Conservation (phyloP, 805 yeast genomes). For the Candida manassasensis region DNA sequence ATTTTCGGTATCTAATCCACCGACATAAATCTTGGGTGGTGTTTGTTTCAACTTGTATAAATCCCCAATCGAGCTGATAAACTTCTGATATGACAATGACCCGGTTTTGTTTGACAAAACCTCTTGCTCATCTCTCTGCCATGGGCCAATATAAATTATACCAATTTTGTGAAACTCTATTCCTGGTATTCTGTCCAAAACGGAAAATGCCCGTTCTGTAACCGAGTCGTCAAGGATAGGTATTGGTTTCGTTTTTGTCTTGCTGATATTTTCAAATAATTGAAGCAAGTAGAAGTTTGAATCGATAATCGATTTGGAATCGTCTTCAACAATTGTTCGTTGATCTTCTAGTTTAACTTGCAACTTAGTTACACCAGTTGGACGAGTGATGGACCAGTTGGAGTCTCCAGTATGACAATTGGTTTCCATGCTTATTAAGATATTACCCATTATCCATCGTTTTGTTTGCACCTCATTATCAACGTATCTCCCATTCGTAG, state of each 20-base stretch:
- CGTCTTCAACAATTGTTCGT: neutral
- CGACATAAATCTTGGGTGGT: constrained; percentile 49
- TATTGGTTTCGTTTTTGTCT: constrained; percentile 37
- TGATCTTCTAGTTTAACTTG: constrained; percentile 37
- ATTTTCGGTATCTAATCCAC: constrained; percentile 71
- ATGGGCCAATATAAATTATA: constrained; percentile 64
- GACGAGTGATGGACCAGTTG: constrained; percentile 50
- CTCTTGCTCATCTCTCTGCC: constrained; percentile 59
- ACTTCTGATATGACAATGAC: constrained; percentile 55
- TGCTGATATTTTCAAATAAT: constrained; percentile 40
- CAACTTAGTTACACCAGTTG: constrained; percentile 58
- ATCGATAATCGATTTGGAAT: constrained; percentile 2
- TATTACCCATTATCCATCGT: constrained; percentile 60
- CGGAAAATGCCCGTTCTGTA: constrained; percentile 47
- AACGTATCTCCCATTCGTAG: constrained; percentile 12
- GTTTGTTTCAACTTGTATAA: constrained; percentile 51
- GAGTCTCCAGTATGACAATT: constrained; percentile 49
- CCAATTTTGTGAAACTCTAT: constrained; percentile 79
- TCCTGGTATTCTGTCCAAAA: constrained; percentile 72
- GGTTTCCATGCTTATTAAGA: constrained; percentile 55
- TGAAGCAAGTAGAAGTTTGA: constrained; percentile 53
- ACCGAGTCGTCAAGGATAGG: constrained; percentile 46
- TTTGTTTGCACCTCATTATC: constrained; percentile 14
- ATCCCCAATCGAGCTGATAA: constrained; percentile 55
- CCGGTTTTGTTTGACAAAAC: constrained; percentile 64